Percentiles rank a stretch among this genome's conserved stretches.
These are phyloP conservation scores for Ministeria vibrans DNA, from an alignment of 78 protist genomes.

Conservation along the genomic window DNA sequence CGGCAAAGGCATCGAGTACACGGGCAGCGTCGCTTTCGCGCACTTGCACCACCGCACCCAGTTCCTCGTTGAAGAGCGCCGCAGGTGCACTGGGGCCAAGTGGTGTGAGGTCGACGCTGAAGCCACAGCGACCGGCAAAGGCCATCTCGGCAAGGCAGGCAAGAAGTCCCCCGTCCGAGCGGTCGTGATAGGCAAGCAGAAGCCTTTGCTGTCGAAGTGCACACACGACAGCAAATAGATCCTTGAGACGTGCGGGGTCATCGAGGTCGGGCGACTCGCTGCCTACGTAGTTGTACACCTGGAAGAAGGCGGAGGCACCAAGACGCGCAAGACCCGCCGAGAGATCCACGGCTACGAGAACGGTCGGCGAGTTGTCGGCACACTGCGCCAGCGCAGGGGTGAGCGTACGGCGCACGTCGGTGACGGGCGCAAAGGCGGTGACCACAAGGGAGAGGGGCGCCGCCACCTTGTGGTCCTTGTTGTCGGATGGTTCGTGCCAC, in stretches of 20 bases:
- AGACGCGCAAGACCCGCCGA: slow-evolving; percentile 50
- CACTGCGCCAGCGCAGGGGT: slow-evolving; percentile 73
- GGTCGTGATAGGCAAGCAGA: slow-evolving; percentile 79
- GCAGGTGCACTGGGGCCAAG: neutral
- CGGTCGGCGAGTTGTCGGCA: slow-evolving; percentile 20
- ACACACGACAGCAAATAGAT: slow-evolving; percentile 29
- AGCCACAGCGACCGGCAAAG: slow-evolving; percentile 69
- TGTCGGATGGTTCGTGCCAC: slow-evolving; percentile 21
- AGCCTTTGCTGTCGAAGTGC: slow-evolving; percentile 10
- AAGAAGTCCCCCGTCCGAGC: slow-evolving; percentile 85
- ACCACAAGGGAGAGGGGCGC: slow-evolving; percentile 72
- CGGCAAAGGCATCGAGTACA: slow-evolving; percentile 3
- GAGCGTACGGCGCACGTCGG: slow-evolving; percentile 57
- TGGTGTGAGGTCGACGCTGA: slow-evolving; percentile 10
- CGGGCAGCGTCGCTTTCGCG: neutral
- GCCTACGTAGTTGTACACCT: slow-evolving; percentile 48
- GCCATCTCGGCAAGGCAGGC: slow-evolving; percentile 82
- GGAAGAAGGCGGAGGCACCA: slow-evolving; percentile 80
- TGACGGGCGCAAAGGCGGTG: slow-evolving; percentile 67
- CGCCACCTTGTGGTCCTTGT: slow-evolving; percentile 40
- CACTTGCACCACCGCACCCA: slow-evolving; percentile 60
- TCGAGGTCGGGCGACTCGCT: slow-evolving; percentile 56
- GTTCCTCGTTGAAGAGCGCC: slow-evolving; percentile 76
- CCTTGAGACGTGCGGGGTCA: slow-evolving; percentile 3
- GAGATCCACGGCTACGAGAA: slow-evolving; percentile 57